Evolutionary conservation across 768 basidiomycete species (phyloP).

Genomic region (Xerocomellus amylosporus): DNA sequence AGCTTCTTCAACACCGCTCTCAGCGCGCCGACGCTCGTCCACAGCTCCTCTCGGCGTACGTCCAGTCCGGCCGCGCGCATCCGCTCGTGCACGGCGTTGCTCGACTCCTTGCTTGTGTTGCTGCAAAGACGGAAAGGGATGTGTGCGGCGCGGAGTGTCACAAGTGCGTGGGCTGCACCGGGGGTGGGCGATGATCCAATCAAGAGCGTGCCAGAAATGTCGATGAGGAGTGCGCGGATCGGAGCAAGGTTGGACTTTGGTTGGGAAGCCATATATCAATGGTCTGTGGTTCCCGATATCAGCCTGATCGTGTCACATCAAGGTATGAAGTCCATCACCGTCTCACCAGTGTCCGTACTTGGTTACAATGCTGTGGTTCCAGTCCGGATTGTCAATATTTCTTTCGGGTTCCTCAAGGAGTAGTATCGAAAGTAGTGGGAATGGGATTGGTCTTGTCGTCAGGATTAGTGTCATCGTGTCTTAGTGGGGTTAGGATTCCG

Average conservation of each 20-base stretch:
- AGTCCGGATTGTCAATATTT: too few relatives aligned
- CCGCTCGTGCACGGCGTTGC: slow-evolving; percentile 38
- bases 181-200: slow-evolving; percentile 49
- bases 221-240: slow-evolving; percentile 56
- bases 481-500: too few relatives aligned
- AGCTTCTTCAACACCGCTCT: slow-evolving; percentile 41
- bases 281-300: neutral
- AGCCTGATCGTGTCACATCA: too few relatives aligned
- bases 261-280: neutral
- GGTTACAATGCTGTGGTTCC: too few relatives aligned
- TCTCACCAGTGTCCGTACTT: too few relatives aligned
- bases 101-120: slow-evolving; percentile 69
- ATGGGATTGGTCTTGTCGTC: too few relatives aligned
- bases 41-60: slow-evolving; percentile 44
- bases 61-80: slow-evolving; percentile 52
- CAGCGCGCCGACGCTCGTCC: slow-evolving; percentile 66
- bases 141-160: slow-evolving; percentile 28
- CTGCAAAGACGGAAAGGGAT: slow-evolving; percentile 58
- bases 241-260: neutral
- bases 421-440: too few relatives aligned
- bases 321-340: too few relatives aligned
- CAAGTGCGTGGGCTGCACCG: slow-evolving; percentile 36
- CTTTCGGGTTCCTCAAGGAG: too few relatives aligned
- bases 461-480: too few relatives aligned
- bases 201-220: slow-evolving; percentile 67